Evolutionary conservation across 208 protist genomes (phyloP), one percentile per base, ranked within the genome.

Genomic region (Acanthamoeba comandoni): DNA sequence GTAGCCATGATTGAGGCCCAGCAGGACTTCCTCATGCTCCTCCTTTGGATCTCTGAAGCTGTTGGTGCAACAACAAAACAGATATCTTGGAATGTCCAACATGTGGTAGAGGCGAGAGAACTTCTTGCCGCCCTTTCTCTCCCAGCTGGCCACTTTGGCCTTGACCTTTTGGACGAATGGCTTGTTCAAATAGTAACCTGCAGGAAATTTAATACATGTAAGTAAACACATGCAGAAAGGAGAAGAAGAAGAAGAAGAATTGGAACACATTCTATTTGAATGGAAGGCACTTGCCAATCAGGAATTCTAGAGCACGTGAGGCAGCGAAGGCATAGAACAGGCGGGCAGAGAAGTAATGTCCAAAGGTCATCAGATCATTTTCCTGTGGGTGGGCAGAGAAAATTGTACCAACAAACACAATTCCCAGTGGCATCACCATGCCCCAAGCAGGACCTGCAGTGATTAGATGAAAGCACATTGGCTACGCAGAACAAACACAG

Each of bases 1-100:
- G 73, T 82, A 82, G 73, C 73, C 73, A 26, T 48, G 73, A 31
- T 82, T 82, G 7, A 82, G 17, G 73, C 73, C 73, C 48, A 82
- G 73, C 51, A 64, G 73, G 13, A 82, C 51, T 53, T 82, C 73
- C 22, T 82, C 73, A 24, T 82, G 51, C 39, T 82, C 73, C 22
- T 82, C 48, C 51, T 82, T 82, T 24, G 73, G 26, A 53, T 82
- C 73, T 12, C 73, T 48, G 51, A 60, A 22, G 73, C 48, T 48
- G 13, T 48, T 26, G 51, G 73, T 64, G 73, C 9, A 82, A 39
- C 73, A 82, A 19, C 73, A 82, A 53, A 48, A 82, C 48, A 82
- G 49, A 24, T 64, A 24, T 2, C 73, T 48, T 15, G 73, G 73
- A 13, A 82, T 82, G 73, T 82, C 73, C 73, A 82, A 64, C 17